Evolutionary conservation across 2,329 filamentous ascomycete species (phyloP), one percentile per base, ranked within the genome.

Genomic region (Aaosphaeria pasadenensis): DNA sequence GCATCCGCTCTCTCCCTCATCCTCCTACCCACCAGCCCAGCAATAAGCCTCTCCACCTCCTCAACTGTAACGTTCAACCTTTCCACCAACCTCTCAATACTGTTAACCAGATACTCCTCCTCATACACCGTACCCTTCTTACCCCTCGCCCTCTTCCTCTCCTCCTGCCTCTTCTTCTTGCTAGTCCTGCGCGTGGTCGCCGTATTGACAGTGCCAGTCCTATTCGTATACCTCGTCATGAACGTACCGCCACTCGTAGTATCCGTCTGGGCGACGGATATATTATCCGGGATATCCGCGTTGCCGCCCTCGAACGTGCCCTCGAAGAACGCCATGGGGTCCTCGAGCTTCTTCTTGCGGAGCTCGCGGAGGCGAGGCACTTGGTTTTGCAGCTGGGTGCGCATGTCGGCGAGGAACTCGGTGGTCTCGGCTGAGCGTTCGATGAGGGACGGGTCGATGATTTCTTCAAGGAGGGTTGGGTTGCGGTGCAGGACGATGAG

Each of bases 41-140:
- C 84, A 0, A 96, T 81, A 6, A 97, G 77, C 11, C 85, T 74
- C 62, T 84, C 80, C 0, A 89, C 82, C 67, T 99, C 94, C 1
- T 82, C 78, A 44, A 84, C 80, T 3, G 86, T 80, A 24, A 77
- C 77, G 67, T 91, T 90, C 24, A 96, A 83, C 33, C 91, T 80
- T 67, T 95, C 90, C 11, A 96, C 82, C 32, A 99, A 78, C 28
- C 94, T 79, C 9, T 86, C 82, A 33, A 97, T 85, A 57, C 87
- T 92, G 68, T 91, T 94, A 49, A 96, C 86, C 5, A 99, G 81
- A 69, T 99, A 99, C 71, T 97, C 94, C 66, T 97, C 92, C 70
- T 99, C 94, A 70, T 99, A 99, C 5, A 99, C 89, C 11, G 89
- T 96, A 7, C 94, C 94, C 76, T 97, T 97, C 69, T 96, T 92